A percentile compares a stretch with the other conserved stretches of the same genome.
These are phyloP conservation scores for Pyrus bretschneideri DNA, from an alignment of 306 rosid genomes.

Conservation along the genomic window DNA sequence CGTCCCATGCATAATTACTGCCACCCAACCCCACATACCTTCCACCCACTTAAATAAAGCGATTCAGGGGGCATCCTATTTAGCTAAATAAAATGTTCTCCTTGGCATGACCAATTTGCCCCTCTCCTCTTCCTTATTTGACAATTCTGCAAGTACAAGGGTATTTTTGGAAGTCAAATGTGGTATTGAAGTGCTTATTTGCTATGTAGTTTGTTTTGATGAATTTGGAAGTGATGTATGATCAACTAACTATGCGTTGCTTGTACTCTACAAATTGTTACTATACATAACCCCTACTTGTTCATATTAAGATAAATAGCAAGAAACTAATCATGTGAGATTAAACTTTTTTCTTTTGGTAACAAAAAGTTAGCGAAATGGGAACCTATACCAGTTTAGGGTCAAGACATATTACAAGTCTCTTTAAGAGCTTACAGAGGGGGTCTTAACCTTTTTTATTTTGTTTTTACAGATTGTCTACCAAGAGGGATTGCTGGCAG, in stretches of 20 bases:
- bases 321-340: too few relatives aligned
- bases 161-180: background rate
- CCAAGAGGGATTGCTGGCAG: too few relatives aligned
- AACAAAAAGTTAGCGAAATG: too few relatives aligned
- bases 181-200: background rate
- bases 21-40: slow-evolving; percentile 21
- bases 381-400: too few relatives aligned
- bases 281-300: background rate
- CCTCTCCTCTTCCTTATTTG: background rate
- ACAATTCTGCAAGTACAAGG: background rate
- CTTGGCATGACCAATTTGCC: slow-evolving; percentile 24
- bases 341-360: too few relatives aligned
- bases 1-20: slow-evolving; percentile 43
- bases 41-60: slow-evolving; percentile 2
- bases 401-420: too few relatives aligned
- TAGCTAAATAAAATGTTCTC: background rate
- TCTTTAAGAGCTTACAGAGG: too few relatives aligned
- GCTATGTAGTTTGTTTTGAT: background rate
- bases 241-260: background rate
- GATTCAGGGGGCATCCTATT: slow-evolving; percentile 16
- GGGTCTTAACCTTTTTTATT: too few relatives aligned
- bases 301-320: background rate
- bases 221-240: background rate
- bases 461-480: too few relatives aligned
- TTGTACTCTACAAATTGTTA: background rate